Conservation (phyloP, 2,329 filamentous ascomycete species). For the Alternaria sp. region DNA sequence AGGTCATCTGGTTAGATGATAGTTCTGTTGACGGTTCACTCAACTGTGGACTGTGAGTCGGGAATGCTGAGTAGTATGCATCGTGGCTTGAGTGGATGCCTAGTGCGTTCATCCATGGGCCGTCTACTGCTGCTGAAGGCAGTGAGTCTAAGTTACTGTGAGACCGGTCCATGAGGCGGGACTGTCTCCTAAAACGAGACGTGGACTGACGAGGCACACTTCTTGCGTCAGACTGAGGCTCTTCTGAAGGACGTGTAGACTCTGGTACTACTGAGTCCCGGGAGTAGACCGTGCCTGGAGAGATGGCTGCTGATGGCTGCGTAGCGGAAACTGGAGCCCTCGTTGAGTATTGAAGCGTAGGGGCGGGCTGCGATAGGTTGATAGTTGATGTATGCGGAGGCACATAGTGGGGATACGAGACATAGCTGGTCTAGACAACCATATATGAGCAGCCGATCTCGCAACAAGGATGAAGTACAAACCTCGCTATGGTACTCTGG, state of each 20-base stretch:
- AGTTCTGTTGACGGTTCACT: slow-evolving; percentile 45
- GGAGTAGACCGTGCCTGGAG: slow-evolving; percentile 44
- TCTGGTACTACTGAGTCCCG: slow-evolving; percentile 35
- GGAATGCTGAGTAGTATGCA: slow-evolving; percentile 45
- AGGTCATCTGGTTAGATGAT: slow-evolving; percentile 34
- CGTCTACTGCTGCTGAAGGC: slow-evolving; percentile 48
- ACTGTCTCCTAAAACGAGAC: slow-evolving; percentile 17
- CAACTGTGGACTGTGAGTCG: slow-evolving; percentile 43
- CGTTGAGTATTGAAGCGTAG: slow-evolving; percentile 35
- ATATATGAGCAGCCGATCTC: slow-evolving; percentile 18
- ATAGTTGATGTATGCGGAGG: slow-evolving; percentile 44
- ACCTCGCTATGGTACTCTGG: slow-evolving; percentile 42
- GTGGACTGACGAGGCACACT: slow-evolving; percentile 20
- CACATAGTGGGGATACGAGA: slow-evolving; percentile 44
- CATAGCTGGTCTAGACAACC: slow-evolving; percentile 35
- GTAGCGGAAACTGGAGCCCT: slow-evolving; percentile 30
- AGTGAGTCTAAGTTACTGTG: slow-evolving; percentile 57
- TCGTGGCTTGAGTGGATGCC: slow-evolving; percentile 49
- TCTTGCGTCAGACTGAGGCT: slow-evolving; percentile 26
- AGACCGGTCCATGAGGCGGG: slow-evolving; percentile 40
- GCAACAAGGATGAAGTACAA: slow-evolving; percentile 27
- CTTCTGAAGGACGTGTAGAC: slow-evolving; percentile 31
- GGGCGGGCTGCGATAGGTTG: slow-evolving; percentile 30
- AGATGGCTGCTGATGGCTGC: slow-evolving; percentile 36
- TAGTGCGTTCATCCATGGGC: slow-evolving; percentile 54